Base-by-base conservation (phyloP, 192 early-diverging fungal species). In the Podochytrium sp. region DNA sequence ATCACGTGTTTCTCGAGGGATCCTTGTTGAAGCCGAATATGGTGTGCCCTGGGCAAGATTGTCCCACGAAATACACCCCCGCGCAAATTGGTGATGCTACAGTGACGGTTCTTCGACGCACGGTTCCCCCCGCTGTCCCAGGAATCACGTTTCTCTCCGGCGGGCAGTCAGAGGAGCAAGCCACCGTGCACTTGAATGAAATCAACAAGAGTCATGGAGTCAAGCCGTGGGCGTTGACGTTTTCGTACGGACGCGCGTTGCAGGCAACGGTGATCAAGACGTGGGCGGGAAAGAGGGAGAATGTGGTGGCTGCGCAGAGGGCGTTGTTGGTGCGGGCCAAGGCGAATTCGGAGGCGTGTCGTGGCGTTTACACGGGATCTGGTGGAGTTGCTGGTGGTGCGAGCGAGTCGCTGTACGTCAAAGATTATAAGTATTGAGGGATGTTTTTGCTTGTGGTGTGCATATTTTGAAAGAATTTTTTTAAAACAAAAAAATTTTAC, bases 1-100 rank as follows among this genome's bases (percentile, higher is more conserved):
- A 82, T 63, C 72, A 77, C 72, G 65, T 82, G 16, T 82, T 74
- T 73, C 73, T 82, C 32, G 81, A 82, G 65, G 81, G 81, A 25
- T 64, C 81, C 63, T 76, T 82, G 30, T 71, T 82, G 38, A 82
- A 82, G 75, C 81, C 81, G 60, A 82, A 82, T 74, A 82, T 82
- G 81, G 78, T 78, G 47, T 76, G 73, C 71, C 78, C 81, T 55
- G 81, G 81, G 30, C 71, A 74, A 50, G 74, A 79, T 76, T 79
- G 76, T 70, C 55, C 42, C 32, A 82, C 33, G 30, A 79, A 74
- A 62, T 79, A 82, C 70, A 80, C 77, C 60, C 81, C 81, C 65
- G 43, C 50, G 43, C 75, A 79, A 5, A 80, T 79, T 43, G 81
- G 70, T 55, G 59, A 61, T 10, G 81, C 81, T 38, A 82, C 81